phyloP scores from a whole-genome alignment of 1,284 basidiomycete genomes.

The Wolfiporia cocos region DNA sequence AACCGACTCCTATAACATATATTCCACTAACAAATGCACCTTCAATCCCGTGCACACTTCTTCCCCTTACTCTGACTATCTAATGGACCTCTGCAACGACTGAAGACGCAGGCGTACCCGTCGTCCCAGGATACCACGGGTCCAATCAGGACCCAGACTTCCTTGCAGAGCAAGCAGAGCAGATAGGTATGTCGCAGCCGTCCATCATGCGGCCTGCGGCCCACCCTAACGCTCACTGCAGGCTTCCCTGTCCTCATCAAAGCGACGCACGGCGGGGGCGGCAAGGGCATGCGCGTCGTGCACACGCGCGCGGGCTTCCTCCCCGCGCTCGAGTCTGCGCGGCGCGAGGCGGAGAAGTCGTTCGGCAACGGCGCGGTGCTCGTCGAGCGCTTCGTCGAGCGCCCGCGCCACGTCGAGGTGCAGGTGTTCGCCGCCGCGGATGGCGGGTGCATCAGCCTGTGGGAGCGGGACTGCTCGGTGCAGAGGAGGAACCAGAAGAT shows the following conservation, averaged over 20 bases:
- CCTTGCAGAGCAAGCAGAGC: constrained; percentile 59
- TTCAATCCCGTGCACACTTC: no score
- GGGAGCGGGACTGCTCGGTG: constrained; percentile 93
- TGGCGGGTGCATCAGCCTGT: constrained; percentile 80
- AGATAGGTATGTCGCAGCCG: no score
- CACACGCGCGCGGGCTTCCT: constrained; percentile 57
- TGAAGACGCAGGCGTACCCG: no score
- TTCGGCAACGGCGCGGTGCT: constrained; percentile 86
- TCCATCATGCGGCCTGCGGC: no score
- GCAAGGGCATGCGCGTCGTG: constrained; percentile 95
- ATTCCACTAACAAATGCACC: no score
- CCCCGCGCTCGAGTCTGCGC: constrained; percentile 78
- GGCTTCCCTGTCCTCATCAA: constrained; percentile 93
- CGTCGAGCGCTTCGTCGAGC: constrained; percentile 82
- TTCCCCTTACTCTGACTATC: no score
- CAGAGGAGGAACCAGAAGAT: constrained; percentile 95
- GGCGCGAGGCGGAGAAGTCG: constrained; percentile 81
- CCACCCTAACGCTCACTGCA: no score
- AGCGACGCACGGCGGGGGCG: constrained; percentile 94
- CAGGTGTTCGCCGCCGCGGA: constrained; percentile 82
- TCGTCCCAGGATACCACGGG: constrained; percentile 88
- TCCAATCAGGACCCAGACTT: constrained; percentile 62
- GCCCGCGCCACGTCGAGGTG: constrained; percentile 84
- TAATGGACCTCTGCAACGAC: no score
- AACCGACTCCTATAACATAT: no score